These are phyloP conservation scores for Elaeis oleifera DNA, from an alignment of 202 grass and related monocot genomes.

Conservation along the genomic window DNA sequence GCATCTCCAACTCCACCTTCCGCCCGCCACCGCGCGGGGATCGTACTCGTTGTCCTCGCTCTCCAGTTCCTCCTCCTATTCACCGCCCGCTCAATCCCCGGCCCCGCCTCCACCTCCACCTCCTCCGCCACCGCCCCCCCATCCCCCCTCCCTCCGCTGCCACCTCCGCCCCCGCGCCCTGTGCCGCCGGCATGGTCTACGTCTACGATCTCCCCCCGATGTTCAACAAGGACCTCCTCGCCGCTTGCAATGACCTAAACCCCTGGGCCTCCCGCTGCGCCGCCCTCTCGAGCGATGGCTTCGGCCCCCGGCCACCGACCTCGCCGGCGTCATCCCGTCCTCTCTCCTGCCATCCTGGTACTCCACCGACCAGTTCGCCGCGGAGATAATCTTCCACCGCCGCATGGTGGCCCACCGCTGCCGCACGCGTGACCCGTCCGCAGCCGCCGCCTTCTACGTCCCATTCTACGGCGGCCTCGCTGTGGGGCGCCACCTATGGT, in stretches of 20 bases:
- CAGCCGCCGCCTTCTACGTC: conserved; percentile 55
- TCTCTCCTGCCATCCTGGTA: conserved; percentile 46
- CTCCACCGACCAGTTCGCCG: conserved; percentile 74
- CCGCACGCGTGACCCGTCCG: conserved; percentile 49
- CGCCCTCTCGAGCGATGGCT: conserved; percentile 42
- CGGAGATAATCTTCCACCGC: conserved; percentile 67
- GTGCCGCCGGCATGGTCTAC: conserved; percentile 44
- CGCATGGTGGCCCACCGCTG: conserved; percentile 64
- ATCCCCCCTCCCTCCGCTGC: not conserved
- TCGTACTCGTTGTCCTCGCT: not conserved
- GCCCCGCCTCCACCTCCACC: not conserved
- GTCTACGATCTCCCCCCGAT: conserved; percentile 62
- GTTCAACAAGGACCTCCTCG: conserved; percentile 68
- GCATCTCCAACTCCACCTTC: conserved; percentile 3
- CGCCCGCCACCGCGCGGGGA: too few relatives aligned
- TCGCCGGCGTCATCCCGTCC: conserved; percentile 27
- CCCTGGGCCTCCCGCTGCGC: conserved; percentile 69
- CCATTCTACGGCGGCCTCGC: conserved; percentile 86
- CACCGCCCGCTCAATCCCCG: not conserved
- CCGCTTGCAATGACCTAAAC: conserved; percentile 40
- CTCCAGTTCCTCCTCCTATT: not conserved
- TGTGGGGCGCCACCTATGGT: conserved; percentile 66
- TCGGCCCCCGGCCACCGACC: conserved; percentile 35
- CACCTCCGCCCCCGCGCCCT: conserved; percentile 2
- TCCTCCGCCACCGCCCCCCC: not conserved